A percentile compares a stretch with the other conserved stretches of the same genome.
Evolutionary conservation across 176 grass and related monocot genomes (phyloP).

Genomic region (Carex littledalei): DNA sequence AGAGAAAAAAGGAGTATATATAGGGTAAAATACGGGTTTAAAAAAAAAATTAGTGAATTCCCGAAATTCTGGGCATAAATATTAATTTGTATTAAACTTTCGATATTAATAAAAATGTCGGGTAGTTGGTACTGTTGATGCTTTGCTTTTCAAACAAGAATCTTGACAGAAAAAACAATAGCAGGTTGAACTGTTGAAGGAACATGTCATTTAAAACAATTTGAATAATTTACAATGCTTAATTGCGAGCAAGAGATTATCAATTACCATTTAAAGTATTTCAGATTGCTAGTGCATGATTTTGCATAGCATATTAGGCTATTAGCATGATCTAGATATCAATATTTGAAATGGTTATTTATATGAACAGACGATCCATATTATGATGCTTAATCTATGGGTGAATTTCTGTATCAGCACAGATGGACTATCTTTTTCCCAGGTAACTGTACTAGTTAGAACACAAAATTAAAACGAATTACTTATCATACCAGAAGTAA

Average conservation of each 20-base stretch:
- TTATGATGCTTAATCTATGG: background rate
- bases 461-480: background rate
- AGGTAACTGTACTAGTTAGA: background rate
- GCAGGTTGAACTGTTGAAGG: background rate
- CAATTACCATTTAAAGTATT: background rate
- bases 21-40: no score
- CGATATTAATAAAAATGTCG: no score
- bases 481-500: background rate
- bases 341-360: background rate
- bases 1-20: no score
- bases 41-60: no score
- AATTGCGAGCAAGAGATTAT: background rate
- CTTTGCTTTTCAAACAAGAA: constrained; percentile 19
- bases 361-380: background rate
- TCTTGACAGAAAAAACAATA: background rate
- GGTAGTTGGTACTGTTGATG: constrained; percentile 9
- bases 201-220: background rate
- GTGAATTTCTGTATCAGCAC: background rate
- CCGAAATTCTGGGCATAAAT: no score
- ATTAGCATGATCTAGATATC: no score
- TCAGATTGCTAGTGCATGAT: no score
- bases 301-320: no score
- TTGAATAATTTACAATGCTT: background rate
- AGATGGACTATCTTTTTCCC: background rate
- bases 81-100: no score